Evolutionary conservation across 2,329 filamentous ascomycete genomes (phyloP).

Genomic region (Phialophora tarda): DNA sequence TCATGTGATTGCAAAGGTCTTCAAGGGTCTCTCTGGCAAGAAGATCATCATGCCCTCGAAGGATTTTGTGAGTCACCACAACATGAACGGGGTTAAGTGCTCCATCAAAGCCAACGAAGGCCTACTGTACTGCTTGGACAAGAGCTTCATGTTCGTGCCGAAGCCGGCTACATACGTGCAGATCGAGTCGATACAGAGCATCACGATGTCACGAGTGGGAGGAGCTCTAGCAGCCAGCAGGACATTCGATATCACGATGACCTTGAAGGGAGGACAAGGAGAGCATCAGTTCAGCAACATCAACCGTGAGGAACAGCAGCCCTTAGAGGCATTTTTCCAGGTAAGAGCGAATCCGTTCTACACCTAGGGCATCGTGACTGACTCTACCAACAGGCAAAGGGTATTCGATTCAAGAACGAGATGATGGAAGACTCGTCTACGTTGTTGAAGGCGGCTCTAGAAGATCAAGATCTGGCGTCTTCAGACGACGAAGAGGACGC

Average conservation of each 20-base stretch:
- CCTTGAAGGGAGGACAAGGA: conserved; percentile 81
- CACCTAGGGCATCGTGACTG: not conserved
- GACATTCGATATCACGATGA: conserved; percentile 95
- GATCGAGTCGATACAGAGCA: conserved; percentile 87
- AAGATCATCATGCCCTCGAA: conserved; percentile 92
- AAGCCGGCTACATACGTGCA: conserved; percentile 97
- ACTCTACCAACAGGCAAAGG: conserved; percentile 65
- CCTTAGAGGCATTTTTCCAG: conserved; percentile 96
- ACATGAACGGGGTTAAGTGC: conserved; percentile 95
- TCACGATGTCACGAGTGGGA: conserved; percentile 94
- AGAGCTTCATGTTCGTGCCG: conserved; percentile 98
- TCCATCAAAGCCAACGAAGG: conserved; percentile 99
- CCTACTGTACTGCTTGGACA: conserved; percentile 94
- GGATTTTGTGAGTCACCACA: conserved; percentile 88
- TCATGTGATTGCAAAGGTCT: conserved; percentile 92
- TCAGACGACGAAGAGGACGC: conserved; percentile 46
- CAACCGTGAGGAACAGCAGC: conserved; percentile 95
- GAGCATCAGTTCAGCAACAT: conserved; percentile 99
- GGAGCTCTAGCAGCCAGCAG: conserved; percentile 91
- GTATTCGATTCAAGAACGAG: conserved; percentile 95
- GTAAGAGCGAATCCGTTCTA: conserved; percentile 17
- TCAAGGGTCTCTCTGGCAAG: conserved; percentile 91
- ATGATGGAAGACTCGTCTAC: conserved; percentile 83
- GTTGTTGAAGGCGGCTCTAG: conserved; percentile 77
- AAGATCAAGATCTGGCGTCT: conserved; percentile 74